Evolutionary conservation across 163 green algal species (phyloP), one percentile per base, ranked within the genome.

Genomic region (Scenedesmus sp.): DNA sequence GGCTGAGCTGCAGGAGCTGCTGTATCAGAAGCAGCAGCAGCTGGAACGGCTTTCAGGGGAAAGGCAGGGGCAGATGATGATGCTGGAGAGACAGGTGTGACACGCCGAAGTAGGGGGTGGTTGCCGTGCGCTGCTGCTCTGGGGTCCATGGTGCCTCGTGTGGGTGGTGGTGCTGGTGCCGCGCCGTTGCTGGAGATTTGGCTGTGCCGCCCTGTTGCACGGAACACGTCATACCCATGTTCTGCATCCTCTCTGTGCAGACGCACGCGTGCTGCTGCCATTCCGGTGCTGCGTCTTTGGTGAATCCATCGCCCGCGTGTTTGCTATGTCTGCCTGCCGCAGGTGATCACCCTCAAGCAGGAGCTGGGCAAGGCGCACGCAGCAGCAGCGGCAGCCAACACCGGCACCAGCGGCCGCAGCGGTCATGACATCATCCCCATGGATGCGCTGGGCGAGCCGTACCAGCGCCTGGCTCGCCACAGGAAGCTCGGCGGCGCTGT

Each of bases 21-120:
- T 98, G 89, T 97, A 95, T 70, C 86, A 93, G 18, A 97, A 97
- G 93, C 95, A 98, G 85, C 87, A 93, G 76, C 94, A 98, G 94
- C 92, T 98, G 89, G 96, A 98, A 91, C 88, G 90, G 33, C 43
- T 97, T 81, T 88, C 93, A 2, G 94, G 92, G 0, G 95, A 97
- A 73, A 93, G 93, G 70, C 95, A 94, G 37, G 96, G 94, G 1
- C 90, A 95, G 83, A 93, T 95, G 93, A 85, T 97, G 83, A 68
- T 92, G 80, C 81, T 97, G 73, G 95, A 97, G 91, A 92, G 94
- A 0, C 94, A 97, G 87, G 76, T 96, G 78, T 68, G 90, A 15
- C 4, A 68, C 76, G 51, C 12, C 1, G 13, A 61, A 53, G 6
- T 10, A 53, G 6, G 24, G 12, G 5, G 26, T 43, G 68, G 68